Base-by-base conservation (phyloP, 169 alveolate species). In the Cryptosporidium xiaoi region DNA sequence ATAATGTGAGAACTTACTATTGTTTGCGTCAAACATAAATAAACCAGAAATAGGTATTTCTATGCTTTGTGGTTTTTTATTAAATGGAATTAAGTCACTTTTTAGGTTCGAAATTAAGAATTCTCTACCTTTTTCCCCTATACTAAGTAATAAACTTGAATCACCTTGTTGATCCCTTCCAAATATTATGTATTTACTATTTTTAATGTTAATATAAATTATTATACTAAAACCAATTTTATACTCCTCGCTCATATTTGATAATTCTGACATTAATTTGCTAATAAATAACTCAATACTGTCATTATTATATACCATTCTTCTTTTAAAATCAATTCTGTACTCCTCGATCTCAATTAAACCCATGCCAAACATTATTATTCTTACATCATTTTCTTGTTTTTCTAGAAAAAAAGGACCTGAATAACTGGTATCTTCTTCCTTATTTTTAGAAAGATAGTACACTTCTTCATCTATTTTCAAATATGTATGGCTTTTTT, bases 161-260 rank as follows among this genome's bases (percentile, higher is more conserved):
- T 56, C 64, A 15, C 87, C 87, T 46, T 27, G 48, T 20, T 64
- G 46, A 60, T 77, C 87, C 31, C 87, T 56, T 36, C 87, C 87
- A 62, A 77, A 77, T 40, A 77, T 8, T 33, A 77, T 58, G 36
- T 46, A 77, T 62, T 53, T 44, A 24, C 46, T 40, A 48, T 60
- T 36, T 10, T 60, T 77, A 2, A 60, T 36, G 2, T 13, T 60
- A 15, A 60, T 7, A 48, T 77, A 77, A 2, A 20, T 44, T 18
- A 62, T 7, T 36, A 58, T 44, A 24, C 87, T 58, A 62, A 77
- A 77, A 33, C 87, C 87, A 18, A 16, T 16, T 40, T 50, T 31
- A 6, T 56, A 16, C 12, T 77, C 51, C 20, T 20, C 20, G 1
- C 16, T 27, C 58, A 60, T 15, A 15, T 60, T 10, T 27, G 33